Base-by-base conservation (phyloP, 2,329 filamentous ascomycete genomes). In the Colletotrichum chrysophilum region DNA sequence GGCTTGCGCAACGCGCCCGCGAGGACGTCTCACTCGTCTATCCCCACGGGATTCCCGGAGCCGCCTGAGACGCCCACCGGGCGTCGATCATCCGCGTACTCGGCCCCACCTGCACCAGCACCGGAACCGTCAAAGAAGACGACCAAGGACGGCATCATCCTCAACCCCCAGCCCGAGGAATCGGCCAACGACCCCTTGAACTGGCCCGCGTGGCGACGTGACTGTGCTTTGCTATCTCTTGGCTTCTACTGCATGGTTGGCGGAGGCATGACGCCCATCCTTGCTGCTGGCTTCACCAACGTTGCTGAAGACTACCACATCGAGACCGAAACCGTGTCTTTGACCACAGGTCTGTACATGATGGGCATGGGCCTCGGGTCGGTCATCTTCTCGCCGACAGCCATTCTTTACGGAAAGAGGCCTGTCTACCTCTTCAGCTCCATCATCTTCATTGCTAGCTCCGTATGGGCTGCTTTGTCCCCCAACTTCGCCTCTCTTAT, bases 341-440 rank as follows among this genome's bases (percentile, higher is more conserved):
- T 98, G 73, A 98, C 96, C 0, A 98, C 96, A 0, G 96, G 96
- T 1, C 86, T 98, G 16, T 98, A 95, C 86, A 98, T 98, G 96
- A 89, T 98, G 91, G 97, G 97, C 0, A 87, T 98, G 52, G 96
- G 96, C 2, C 80, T 98, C 2, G 96, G 96, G 3, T 95, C 93
- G 21, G 93, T 98, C 8, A 82, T 98, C 68, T 93, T 94, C 80
- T 97, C 95, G 0, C 97, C 96, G 0, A 98, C 96, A 0, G 96
- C 96, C 34, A 98, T 98, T 76, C 83, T 98, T 1, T 98, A 87
- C 75, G 97, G 96, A 2, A 98, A 98, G 85, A 90, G 96, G 14
- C 96, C 96, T 0, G 95, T 98, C 0, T 98, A 98, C 82, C 90
- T 98, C 26, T 88, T 89, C 32, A 93, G 95, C 21, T 91, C 94